Conservation (phyloP, 2,329 filamentous ascomycete genomes). For the Aplosporella prunicola region DNA sequence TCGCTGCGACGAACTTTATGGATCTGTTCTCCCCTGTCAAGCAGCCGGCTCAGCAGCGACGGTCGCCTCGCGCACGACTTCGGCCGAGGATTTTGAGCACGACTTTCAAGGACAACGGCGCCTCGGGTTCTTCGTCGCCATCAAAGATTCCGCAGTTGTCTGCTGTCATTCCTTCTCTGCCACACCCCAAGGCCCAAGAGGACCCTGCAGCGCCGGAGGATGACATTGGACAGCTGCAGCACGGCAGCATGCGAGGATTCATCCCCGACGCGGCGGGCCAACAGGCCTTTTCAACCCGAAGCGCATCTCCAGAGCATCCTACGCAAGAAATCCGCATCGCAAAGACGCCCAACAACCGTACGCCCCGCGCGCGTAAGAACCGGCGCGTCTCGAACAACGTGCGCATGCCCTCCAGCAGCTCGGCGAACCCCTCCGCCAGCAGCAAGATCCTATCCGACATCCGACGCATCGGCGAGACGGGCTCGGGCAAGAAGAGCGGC, state of each 20-base stretch:
- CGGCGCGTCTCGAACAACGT: not conserved
- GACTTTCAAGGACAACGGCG: constrained; percentile 7
- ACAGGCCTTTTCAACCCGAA: too few species aligned
- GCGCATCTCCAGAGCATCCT: too few species aligned
- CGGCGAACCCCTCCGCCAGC: constrained; percentile 1
- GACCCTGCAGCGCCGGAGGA: too few species aligned
- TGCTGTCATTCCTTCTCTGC: not conserved
- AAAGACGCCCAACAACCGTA: constrained; percentile 6
- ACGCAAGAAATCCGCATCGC: constrained; percentile 2
- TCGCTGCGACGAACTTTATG: constrained; percentile 8
- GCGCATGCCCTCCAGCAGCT: constrained; percentile 5
- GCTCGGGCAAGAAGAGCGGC: constrained; percentile 3
- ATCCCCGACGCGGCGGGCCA: too few species aligned
- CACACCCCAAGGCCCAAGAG: not conserved
- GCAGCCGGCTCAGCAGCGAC: constrained; percentile 5
- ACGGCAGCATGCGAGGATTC: too few species aligned
- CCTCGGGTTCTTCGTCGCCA: not conserved
- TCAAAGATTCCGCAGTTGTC: not conserved
- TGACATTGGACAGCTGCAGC: too few species aligned
- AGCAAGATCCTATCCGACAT: constrained; percentile 11
- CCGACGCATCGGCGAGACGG: constrained; percentile 4
- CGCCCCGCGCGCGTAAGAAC: constrained; percentile 3
- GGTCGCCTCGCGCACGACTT: constrained; percentile 4
- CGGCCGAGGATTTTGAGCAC: constrained; percentile 10
- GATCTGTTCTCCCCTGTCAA: constrained; percentile 12